These are phyloP conservation scores for Mallotus nudiflorus DNA, from an alignment of 345 rosid species.

Conservation along the genomic window DNA sequence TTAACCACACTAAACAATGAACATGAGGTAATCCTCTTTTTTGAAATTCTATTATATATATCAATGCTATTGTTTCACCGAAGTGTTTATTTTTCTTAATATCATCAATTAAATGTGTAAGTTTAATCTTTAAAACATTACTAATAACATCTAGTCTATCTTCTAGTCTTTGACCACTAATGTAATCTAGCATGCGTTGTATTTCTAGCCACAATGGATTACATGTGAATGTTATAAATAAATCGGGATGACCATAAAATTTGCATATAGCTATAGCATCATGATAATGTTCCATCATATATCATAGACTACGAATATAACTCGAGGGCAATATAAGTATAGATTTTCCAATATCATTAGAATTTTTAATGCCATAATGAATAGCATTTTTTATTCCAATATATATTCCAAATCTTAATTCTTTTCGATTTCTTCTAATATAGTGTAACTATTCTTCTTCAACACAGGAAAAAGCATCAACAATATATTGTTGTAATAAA, in stretches of 20 bases:
- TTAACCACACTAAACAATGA: background rate
- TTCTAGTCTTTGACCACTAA: background rate
- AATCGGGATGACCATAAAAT: background rate
- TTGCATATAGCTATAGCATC: background rate
- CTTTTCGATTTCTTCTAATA: background rate
- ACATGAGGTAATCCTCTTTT: background rate
- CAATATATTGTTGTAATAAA: background rate
- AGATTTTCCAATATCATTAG: background rate
- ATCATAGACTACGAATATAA: background rate
- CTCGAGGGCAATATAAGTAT: background rate
- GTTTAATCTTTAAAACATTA: background rate
- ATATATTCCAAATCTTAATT: background rate
- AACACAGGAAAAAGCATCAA: background rate
- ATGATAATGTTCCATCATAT: background rate
- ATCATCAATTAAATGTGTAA: background rate
- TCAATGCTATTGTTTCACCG: background rate
- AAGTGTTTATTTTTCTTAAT: background rate
- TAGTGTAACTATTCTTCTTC: background rate
- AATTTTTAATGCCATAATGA: background rate
- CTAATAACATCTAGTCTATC: background rate
- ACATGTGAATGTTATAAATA: background rate
- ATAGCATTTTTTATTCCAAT: background rate
- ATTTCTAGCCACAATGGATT: background rate
- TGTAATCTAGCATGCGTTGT: background rate
- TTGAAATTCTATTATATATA: slow-evolving; percentile 1